Conservation (phyloP, 2,329 filamentous ascomycete genomes). For the Sporothrix pseudoabietina region DNA sequence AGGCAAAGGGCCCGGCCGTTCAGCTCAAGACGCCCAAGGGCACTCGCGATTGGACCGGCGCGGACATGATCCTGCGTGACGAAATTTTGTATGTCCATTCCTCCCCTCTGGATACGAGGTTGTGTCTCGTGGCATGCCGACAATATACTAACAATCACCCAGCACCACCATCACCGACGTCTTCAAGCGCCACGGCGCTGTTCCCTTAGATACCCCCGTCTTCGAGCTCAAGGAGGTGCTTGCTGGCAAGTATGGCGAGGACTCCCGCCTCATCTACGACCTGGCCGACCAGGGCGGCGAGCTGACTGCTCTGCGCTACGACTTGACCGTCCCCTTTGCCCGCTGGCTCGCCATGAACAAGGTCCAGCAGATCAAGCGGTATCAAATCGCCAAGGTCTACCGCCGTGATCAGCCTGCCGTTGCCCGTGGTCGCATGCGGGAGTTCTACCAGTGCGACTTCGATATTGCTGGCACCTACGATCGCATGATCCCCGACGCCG, state of each 20-base stretch:
- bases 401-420: conserved; percentile 59
- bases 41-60: conserved; percentile 70
- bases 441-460: conserved; percentile 98
- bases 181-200: conserved; percentile 63
- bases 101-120: background rate
- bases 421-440: conserved; percentile 88
- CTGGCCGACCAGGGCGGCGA: conserved; percentile 82
- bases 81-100: conserved; percentile 56
- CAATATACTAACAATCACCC: background rate
- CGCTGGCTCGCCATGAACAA: conserved; percentile 92
- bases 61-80: conserved; percentile 69
- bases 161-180: conserved; percentile 36
- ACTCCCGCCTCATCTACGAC: conserved; percentile 72
- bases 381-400: conserved; percentile 94
- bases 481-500: conserved; percentile 87
- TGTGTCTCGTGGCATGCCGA: background rate
- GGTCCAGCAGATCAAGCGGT: conserved; percentile 84
- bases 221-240: conserved; percentile 78
- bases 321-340: conserved; percentile 67
- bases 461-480: conserved; percentile 90
- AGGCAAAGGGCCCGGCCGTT: conserved; percentile 35
- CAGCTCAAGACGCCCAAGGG: conserved; percentile 77
- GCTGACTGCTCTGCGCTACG: conserved; percentile 78
- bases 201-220: conserved; percentile 71
- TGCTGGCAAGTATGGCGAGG: conserved; percentile 59